Conservation (phyloP, 164 flowering plant genomes). For the Piper longum region DNA sequence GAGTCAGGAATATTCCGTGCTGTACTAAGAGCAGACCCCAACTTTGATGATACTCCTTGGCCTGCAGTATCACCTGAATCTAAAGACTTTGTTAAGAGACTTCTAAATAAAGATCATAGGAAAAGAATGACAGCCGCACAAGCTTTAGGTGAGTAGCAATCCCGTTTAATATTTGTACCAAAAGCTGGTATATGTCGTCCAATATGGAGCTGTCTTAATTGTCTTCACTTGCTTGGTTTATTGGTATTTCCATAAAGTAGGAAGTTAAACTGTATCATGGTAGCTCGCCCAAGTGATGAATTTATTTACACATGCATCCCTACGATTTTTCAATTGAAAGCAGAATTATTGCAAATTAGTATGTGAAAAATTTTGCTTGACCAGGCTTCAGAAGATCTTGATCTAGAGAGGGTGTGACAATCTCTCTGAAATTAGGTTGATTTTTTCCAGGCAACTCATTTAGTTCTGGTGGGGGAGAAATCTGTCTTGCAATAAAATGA, state of each 20-base stretch:
- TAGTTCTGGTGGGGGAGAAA: too few relatives aligned
- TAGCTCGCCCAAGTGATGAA: too few relatives aligned
- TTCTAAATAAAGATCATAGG: slow-evolving; percentile 48
- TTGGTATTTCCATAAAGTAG: not conserved
- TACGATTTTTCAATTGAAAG: too few relatives aligned
- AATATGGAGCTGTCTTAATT: not conserved
- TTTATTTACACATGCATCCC: too few relatives aligned
- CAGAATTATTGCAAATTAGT: too few relatives aligned
- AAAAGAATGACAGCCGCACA: slow-evolving; percentile 66
- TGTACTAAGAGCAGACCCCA: slow-evolving; percentile 91
- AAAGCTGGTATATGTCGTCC: not conserved
- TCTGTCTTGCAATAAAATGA: too few relatives aligned
- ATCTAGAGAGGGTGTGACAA: too few relatives aligned
- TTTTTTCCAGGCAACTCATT: too few relatives aligned
- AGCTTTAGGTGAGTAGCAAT: slow-evolving; percentile 38
- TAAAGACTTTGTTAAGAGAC: slow-evolving; percentile 51
- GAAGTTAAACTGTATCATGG: too few relatives aligned
- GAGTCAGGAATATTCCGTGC: slow-evolving; percentile 98
- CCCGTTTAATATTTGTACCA: not conserved
- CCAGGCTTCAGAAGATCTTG: too few relatives aligned
- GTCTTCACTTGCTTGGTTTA: not conserved
- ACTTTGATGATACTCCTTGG: slow-evolving; percentile 73
- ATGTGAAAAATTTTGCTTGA: too few relatives aligned
- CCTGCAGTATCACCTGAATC: slow-evolving; percentile 46
- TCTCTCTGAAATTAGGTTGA: too few relatives aligned